These are phyloP conservation scores for Pythium grandisporangium DNA, from an alignment of 352 stramenopile genomes.

Conservation along the genomic window DNA sequence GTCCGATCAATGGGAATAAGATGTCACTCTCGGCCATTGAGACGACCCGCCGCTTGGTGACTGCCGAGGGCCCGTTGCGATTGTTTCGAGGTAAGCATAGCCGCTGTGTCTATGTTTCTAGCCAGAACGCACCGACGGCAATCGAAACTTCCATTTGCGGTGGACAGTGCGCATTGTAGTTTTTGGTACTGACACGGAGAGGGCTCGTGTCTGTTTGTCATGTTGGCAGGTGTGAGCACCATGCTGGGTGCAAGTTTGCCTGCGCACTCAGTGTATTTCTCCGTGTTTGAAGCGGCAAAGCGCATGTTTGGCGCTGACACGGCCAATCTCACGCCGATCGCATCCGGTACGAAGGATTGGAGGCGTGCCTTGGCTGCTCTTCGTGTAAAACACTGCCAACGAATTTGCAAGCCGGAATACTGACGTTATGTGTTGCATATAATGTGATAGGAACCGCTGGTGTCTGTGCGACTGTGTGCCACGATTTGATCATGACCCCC, in stretches of 20 bases:
- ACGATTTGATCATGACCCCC: conserved; percentile 98
- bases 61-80: conserved; percentile 61
- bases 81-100: conserved; percentile 87
- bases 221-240: conserved; percentile 86
- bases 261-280: conserved; percentile 93
- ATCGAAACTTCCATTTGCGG: too few species aligned
- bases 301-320: conserved; percentile 66
- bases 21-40: conserved; percentile 47
- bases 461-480: conserved; percentile 91
- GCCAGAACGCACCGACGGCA: too few species aligned
- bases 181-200: too few species aligned
- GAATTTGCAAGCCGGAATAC: too few species aligned
- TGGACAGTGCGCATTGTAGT: too few species aligned
- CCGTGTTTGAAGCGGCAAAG: conserved; percentile 88
- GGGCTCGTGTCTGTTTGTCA: too few species aligned
- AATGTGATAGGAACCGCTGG: conserved; percentile 83
- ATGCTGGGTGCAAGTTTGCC: conserved; percentile 98
- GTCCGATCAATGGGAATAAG: conserved; percentile 51
- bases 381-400: too few species aligned
- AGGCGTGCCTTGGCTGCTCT: too few species aligned
- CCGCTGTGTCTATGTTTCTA: too few species aligned
- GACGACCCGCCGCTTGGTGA: conserved; percentile 50
- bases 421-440: too few species aligned
- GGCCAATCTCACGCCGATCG: conserved; percentile 55
- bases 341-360: conserved; percentile 44